phyloP scores from a whole-genome alignment of 805 yeast species.

The Kuraishia ogatae region DNA sequence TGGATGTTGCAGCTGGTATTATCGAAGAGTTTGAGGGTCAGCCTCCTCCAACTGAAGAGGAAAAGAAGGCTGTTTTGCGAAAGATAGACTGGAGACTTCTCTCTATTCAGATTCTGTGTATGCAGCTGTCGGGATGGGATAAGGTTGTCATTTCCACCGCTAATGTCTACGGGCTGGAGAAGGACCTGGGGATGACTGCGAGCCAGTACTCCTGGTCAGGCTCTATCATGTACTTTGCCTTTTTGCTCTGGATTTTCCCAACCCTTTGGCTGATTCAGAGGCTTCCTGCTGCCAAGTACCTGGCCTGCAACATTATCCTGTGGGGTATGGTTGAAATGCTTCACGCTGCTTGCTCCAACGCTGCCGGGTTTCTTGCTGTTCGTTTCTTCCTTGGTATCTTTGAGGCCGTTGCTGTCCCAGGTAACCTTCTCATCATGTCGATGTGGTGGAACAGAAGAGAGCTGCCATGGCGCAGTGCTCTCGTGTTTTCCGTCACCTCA shows the following conservation, averaged over 20 bases:
- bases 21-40: too few relatives aligned
- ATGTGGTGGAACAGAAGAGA: constrained; percentile 25
- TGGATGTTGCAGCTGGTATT: too few relatives aligned
- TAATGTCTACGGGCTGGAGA: constrained; percentile 33
- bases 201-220: constrained; percentile 47
- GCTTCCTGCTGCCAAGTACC: constrained; percentile 26
- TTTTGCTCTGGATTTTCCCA: constrained; percentile 48
- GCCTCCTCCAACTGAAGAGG: too few relatives aligned
- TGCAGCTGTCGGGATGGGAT: constrained; percentile 31
- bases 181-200: constrained; percentile 30
- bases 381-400: constrained; percentile 41
- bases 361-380: constrained; percentile 35
- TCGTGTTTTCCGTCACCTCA: not conserved
- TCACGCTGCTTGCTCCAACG: constrained; percentile 35
- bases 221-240: constrained; percentile 58
- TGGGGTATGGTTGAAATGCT: constrained; percentile 43
- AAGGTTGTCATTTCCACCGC: constrained; percentile 34
- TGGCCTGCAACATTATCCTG: constrained; percentile 24
- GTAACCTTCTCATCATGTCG: constrained; percentile 25
- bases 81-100: too few relatives aligned
- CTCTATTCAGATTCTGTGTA: constrained; percentile 17
- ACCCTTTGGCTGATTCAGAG: constrained; percentile 26
- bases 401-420: constrained; percentile 26
- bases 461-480: constrained; percentile 18
- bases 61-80: too few relatives aligned